phyloP scores from a whole-genome alignment of 139 green algal species.

The Volvox reticuliferus region DNA sequence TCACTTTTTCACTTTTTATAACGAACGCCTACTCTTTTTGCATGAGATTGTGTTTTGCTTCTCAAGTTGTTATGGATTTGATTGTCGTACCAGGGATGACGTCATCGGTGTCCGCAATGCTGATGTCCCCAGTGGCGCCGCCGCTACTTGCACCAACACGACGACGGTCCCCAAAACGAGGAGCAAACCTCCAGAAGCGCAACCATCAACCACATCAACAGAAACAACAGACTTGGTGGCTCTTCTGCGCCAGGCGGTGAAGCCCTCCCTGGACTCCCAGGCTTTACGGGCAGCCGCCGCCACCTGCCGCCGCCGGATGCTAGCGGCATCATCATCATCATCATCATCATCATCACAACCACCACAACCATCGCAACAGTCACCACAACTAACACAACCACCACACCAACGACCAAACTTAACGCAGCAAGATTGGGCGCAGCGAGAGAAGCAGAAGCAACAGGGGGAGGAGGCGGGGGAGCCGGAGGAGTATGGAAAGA shows the following conservation, averaged over 20 bases:
- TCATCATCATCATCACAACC: not conserved
- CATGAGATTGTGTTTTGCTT: no score
- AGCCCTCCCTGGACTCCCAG: not conserved
- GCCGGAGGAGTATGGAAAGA: no score
- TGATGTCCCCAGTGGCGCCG: no score
- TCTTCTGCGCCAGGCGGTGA: not conserved
- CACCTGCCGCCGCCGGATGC: slow-evolving; percentile 8
- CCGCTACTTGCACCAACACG: no score
- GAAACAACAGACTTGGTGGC: not conserved
- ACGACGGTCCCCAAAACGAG: no score
- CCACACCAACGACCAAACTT: not conserved
- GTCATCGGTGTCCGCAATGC: no score
- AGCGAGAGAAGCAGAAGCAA: not conserved
- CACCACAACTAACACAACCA: not conserved
- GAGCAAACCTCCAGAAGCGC: not conserved
- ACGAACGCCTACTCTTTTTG: no score
- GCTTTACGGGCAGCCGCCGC: not conserved
- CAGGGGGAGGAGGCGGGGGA: no score
- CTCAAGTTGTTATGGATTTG: no score
- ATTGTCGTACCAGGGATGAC: no score
- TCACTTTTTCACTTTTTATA: no score
- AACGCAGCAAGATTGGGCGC: not conserved
- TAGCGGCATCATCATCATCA: not conserved
- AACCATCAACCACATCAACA: no score
- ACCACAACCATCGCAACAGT: not conserved